Percentiles rank a stretch among this genome's conserved stretches.
These are phyloP conservation scores for Vitis cinerea DNA, from an alignment of 164 flowering plant genomes.

Conservation along the genomic window DNA sequence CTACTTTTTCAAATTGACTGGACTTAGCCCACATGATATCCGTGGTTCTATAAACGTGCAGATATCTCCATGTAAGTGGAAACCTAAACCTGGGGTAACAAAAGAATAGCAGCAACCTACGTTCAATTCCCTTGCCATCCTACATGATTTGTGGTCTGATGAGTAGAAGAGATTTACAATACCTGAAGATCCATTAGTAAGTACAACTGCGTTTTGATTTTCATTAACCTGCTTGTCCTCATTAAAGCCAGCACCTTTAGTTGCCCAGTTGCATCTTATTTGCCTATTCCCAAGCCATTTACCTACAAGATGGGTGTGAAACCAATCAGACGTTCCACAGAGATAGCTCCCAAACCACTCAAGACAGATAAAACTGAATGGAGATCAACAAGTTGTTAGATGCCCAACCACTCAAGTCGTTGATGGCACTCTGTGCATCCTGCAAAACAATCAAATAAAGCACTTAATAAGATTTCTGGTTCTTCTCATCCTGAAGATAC, in stretches of 20 bases:
- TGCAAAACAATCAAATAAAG: slow-evolving; percentile 28
- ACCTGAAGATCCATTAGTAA: slow-evolving; percentile 92
- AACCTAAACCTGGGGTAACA: no score
- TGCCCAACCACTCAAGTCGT: slow-evolving; percentile 80
- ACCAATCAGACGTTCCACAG: background rate
- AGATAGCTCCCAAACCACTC: background rate
- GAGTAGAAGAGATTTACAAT: background rate
- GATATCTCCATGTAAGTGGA: no score
- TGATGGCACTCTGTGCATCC: slow-evolving; percentile 98
- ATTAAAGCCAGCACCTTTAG: slow-evolving; percentile 77
- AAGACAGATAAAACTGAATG: background rate
- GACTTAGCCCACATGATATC: no score
- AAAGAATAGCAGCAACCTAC: no score
- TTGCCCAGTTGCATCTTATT: slow-evolving; percentile 98
- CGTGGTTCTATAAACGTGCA: no score
- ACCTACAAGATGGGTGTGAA: slow-evolving; percentile 19
- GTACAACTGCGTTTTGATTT: slow-evolving; percentile 74
- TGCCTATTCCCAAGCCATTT: slow-evolving; percentile 98
- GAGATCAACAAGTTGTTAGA: background rate
- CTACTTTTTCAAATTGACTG: no score
- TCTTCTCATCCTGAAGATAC: no score
- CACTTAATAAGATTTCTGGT: background rate
- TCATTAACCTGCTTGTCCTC: slow-evolving; percentile 82
- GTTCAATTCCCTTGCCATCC: no score
- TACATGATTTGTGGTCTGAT: no score